Conservation (phyloP, 2,329 filamentous ascomycete species). For the Penicillium sp. region DNA sequence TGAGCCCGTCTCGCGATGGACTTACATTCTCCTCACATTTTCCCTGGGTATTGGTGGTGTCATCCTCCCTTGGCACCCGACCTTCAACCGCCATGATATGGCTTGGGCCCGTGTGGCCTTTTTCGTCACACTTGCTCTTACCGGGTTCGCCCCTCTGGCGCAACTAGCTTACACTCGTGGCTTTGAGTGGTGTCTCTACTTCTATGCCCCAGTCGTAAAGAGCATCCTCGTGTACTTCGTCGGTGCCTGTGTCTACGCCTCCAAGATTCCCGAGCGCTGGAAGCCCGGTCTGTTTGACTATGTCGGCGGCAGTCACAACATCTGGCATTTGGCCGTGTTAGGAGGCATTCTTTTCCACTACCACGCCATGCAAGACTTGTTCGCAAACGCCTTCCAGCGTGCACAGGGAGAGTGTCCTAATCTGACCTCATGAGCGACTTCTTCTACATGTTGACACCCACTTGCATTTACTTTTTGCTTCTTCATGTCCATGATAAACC, state of each 20-base stretch:
- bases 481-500: constrained; percentile 8
- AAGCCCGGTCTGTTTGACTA: constrained; percentile 93
- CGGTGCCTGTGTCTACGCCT: constrained; percentile 85
- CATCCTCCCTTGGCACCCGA: constrained; percentile 92
- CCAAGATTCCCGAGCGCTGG: constrained; percentile 90
- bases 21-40: constrained; percentile 80
- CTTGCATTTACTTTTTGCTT: constrained; percentile 5
- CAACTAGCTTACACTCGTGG: constrained; percentile 80
- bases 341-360: constrained; percentile 98
- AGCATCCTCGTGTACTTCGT: constrained; percentile 80
- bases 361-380: constrained; percentile 92
- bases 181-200: constrained; percentile 75
- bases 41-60: constrained; percentile 81
- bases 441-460: not conserved
- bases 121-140: constrained; percentile 81
- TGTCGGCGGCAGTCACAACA: constrained; percentile 90
- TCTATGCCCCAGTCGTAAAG: constrained; percentile 85
- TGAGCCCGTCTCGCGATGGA: constrained; percentile 81
- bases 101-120: constrained; percentile 90
- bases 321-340: constrained; percentile 94
- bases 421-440: constrained; percentile 22
- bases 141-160: constrained; percentile 83
- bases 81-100: constrained; percentile 90
- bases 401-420: constrained; percentile 53
- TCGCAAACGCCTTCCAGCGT: constrained; percentile 71